Conservation (phyloP, 768 basidiomycete genomes). For the Saitozyma sp. region DNA sequence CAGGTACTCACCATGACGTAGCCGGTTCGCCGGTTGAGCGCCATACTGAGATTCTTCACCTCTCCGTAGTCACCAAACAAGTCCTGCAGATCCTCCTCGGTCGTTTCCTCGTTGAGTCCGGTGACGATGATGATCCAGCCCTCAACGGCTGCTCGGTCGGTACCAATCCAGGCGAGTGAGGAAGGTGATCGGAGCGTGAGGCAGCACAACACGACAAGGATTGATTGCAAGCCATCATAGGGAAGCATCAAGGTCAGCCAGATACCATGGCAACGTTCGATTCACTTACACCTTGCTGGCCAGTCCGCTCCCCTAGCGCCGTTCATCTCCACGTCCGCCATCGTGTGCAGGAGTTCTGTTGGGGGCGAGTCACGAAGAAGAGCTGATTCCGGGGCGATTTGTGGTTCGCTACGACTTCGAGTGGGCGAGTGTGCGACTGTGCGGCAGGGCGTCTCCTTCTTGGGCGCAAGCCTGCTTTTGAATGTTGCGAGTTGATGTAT, state of each 20-base stretch:
- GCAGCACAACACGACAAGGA: too few relatives aligned
- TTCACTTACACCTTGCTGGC: conserved; percentile 40
- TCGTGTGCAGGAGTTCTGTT: conserved; percentile 4
- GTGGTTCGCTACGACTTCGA: too few relatives aligned
- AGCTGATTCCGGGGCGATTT: too few relatives aligned
- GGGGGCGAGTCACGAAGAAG: too few relatives aligned
- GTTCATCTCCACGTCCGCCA: conserved; percentile 46
- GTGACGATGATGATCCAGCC: conserved; percentile 98
- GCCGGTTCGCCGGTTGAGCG: conserved; percentile 93
- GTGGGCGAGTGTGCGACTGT: too few relatives aligned
- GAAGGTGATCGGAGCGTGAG: too few relatives aligned
- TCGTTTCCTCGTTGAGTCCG: conserved; percentile 95
- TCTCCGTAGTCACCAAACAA: conserved; percentile 96
- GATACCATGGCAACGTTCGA: neutral
- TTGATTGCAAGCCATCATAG: too few relatives aligned
- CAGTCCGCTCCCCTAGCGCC: conserved; percentile 11
- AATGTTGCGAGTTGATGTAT: too few relatives aligned
- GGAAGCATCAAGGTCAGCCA: neutral
- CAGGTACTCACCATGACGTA: conserved; percentile 83
- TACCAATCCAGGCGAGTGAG: too few relatives aligned
- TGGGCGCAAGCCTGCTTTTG: too few relatives aligned
- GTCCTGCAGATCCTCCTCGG: conserved; percentile 94
- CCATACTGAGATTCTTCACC: conserved; percentile 96
- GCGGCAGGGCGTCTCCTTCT: too few relatives aligned
- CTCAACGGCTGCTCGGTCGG: conserved; percentile 73